These are phyloP conservation scores for Boletus semigastroideus DNA, from an alignment of 1,284 basidiomycete genomes.

Conservation along the genomic window DNA sequence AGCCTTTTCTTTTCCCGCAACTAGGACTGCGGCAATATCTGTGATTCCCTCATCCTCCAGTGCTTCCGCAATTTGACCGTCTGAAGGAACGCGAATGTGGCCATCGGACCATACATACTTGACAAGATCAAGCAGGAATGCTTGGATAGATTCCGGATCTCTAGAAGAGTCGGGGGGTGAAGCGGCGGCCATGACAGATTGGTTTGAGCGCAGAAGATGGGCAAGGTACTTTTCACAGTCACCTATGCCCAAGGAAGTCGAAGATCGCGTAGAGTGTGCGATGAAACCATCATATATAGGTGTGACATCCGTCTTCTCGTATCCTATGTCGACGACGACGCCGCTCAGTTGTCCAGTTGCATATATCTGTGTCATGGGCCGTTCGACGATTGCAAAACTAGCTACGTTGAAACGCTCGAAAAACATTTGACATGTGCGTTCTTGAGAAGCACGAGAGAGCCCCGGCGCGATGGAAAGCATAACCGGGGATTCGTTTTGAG, in stretches of 20 bases:
- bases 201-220: conserved; percentile 63
- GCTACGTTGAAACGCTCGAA: conserved; percentile 97
- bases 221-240: conserved; percentile 81
- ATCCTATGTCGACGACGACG: conserved; percentile 84
- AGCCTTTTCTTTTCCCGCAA: conserved; percentile 78
- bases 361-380: conserved; percentile 83
- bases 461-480: conserved; percentile 73
- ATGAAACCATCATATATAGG: conserved; percentile 82
- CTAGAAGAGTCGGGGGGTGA: conserved; percentile 51
- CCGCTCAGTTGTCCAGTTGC: conserved; percentile 79
- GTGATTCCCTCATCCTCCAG: conserved; percentile 85
- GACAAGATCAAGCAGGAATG: conserved; percentile 57
- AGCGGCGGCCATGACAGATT: conserved; percentile 64
- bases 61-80: conserved; percentile 59
- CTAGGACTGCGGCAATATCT: conserved; percentile 79
- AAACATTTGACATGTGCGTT: conserved; percentile 82
- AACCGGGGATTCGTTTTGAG: conserved; percentile 86
- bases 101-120: conserved; percentile 60
- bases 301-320: conserved; percentile 73
- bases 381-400: conserved; percentile 80
- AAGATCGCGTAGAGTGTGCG: conserved; percentile 57
- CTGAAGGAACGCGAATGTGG: conserved; percentile 67
- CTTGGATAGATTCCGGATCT: conserved; percentile 45
- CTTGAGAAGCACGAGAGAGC: conserved; percentile 71
- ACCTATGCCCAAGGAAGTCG: conserved; percentile 63